Conservation (phyloP, 2,329 filamentous ascomycete species). For the Microdochium nivale region DNA sequence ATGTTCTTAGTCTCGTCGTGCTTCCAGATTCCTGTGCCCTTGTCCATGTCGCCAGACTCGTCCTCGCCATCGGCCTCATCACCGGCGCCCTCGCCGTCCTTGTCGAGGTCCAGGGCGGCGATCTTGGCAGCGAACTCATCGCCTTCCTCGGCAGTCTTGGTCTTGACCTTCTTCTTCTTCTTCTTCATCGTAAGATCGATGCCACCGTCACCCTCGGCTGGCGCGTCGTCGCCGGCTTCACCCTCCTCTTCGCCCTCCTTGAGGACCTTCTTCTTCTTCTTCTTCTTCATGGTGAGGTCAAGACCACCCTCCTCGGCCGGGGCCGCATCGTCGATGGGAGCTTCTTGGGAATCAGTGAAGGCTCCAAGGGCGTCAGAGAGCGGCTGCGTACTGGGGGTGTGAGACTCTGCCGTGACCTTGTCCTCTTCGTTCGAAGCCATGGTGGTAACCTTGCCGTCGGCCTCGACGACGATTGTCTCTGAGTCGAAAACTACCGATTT, state of each 20-base stretch:
- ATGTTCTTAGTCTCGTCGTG: constrained; percentile 73
- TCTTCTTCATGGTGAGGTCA: constrained; percentile 66
- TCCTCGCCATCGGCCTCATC: constrained; percentile 41
- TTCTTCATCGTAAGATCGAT: constrained; percentile 71
- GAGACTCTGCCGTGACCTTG: constrained; percentile 74
- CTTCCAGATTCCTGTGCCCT: constrained; percentile 83
- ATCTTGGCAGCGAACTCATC: constrained; percentile 50
- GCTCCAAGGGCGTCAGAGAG: constrained; percentile 44
- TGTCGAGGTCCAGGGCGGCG: constrained; percentile 53
- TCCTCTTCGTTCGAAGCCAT: constrained; percentile 64
- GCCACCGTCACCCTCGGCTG: constrained; percentile 46
- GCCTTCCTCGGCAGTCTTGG: constrained; percentile 28
- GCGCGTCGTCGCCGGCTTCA: constrained; percentile 40
- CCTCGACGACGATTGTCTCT: constrained; percentile 78
- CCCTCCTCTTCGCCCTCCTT: constrained; percentile 43
- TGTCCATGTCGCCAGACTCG: constrained; percentile 70
- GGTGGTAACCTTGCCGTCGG: constrained; percentile 77
- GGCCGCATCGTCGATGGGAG: constrained; percentile 24
- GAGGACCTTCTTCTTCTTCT: constrained; percentile 52
- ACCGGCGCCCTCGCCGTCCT: constrained; percentile 47
- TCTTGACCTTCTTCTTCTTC: constrained; percentile 45
- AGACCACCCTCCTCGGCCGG: constrained; percentile 48
- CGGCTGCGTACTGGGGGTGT: constrained; percentile 60
- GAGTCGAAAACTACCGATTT: constrained; percentile 94
- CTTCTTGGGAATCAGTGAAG: constrained; percentile 43